Evolutionary conservation across 2,329 filamentous ascomycete genomes (phyloP), one percentile per base, ranked within the genome.

Genomic region (Talaromyces albobiverticillius): DNA sequence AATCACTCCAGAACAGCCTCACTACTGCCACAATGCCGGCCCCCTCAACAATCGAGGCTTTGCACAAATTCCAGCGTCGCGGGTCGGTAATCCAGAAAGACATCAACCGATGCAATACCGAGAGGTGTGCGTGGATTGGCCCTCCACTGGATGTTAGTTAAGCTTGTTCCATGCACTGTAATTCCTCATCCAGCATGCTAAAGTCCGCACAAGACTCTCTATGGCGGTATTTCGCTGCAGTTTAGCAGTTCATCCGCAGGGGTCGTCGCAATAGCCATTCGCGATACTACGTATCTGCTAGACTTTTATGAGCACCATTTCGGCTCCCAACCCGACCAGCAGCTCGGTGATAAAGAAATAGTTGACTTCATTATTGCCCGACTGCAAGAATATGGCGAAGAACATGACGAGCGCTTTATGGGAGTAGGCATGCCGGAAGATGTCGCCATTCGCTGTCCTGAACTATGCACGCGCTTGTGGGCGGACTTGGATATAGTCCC

Each of bases 401-500:
- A 81, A 11, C 86, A 90, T 66, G 74, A 84, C 54, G 82, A 83
- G 73, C 94, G 93, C 69, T 87, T 91, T 61, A 78, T 90, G 18
- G 89, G 89, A 7, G 82, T 83, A 18, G 88, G 88, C n/a, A 74
- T 93, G 51, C 85, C 87, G 1, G 71, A 76, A 9, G 77, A 79
- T 3, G 71, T 89, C 51, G 77, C 82, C 42, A 71, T 81, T 9
- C 75, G 82, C 62, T 87, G 83, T 62, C 87, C 88, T 1, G 73
- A 73, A 4, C 77, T 92, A 1, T 87, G 85, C 61, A 84, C 87
- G 0, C 82, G 83, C 31, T 77, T 94, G 3, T 94, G 89, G 89
- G 72, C 83, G 2, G 85, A 90, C 57, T 74, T 92, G 32, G 89
- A 94, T 65, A 83, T 92, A 54, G 82, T 93, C 2, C 86, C 88